phyloP scores from a whole-genome alignment of 2,329 filamentous ascomycete species.

The Curvularia sp. region DNA sequence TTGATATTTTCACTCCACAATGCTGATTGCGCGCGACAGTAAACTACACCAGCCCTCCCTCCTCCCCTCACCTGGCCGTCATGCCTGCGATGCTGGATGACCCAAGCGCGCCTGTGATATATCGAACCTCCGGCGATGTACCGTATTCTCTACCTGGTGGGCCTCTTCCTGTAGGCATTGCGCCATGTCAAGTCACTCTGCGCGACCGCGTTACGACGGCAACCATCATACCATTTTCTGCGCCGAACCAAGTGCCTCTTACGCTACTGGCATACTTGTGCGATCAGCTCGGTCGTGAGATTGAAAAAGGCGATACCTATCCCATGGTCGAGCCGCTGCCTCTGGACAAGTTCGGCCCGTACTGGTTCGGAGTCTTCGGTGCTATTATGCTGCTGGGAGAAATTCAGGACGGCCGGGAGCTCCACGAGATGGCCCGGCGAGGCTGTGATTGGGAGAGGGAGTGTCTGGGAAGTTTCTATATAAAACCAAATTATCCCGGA shows the following conservation, averaged over 20 bases:
- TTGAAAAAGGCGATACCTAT: slow-evolving; percentile 90
- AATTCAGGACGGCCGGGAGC: slow-evolving; percentile 62
- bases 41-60: slow-evolving; percentile 1
- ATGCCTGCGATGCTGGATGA: slow-evolving; percentile 85
- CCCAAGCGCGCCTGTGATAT: slow-evolving; percentile 72
- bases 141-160: slow-evolving; percentile 70
- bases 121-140: slow-evolving; percentile 69
- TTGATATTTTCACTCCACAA: slow-evolving; percentile 3
- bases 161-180: slow-evolving; percentile 71
- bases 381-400: slow-evolving; percentile 86
- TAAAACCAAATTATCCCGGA: slow-evolving; percentile 92
- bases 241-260: slow-evolving; percentile 75
- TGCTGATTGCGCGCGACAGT: slow-evolving; percentile 17
- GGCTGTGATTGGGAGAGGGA: slow-evolving; percentile 75
- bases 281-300: slow-evolving; percentile 86
- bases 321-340: slow-evolving; percentile 82
- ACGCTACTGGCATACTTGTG: slow-evolving; percentile 78
- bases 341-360: slow-evolving; percentile 75
- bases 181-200: slow-evolving; percentile 78
- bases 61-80: slow-evolving; percentile 32
- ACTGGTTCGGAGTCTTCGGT: slow-evolving; percentile 92
- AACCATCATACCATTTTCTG: slow-evolving; percentile 82
- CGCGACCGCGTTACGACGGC: slow-evolving; percentile 84
- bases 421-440: slow-evolving; percentile 54
- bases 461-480: slow-evolving; percentile 89